Evolutionary conservation across 345 rosid species (phyloP).

Genomic region (Citrus inodora): DNA sequence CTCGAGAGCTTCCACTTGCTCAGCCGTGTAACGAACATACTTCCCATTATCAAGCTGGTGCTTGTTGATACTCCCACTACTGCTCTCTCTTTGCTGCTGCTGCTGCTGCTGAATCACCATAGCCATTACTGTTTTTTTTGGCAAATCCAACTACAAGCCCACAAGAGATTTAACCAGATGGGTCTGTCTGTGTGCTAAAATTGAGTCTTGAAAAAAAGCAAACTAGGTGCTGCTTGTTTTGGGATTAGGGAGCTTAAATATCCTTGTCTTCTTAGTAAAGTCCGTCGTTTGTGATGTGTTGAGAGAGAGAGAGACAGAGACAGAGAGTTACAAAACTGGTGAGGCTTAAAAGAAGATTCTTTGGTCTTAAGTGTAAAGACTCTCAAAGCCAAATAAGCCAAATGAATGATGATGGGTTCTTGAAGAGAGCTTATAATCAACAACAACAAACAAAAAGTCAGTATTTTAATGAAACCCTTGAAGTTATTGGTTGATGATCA

Average conservation of each 20-base stretch:
- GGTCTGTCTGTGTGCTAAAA: neutral
- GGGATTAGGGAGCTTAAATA: conserved; percentile 19
- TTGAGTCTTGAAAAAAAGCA: neutral
- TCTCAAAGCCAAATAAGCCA: conserved; percentile 18
- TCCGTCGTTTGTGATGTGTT: conserved; percentile 31
- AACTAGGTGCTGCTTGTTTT: conserved; percentile 10
- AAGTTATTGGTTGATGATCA: conserved; percentile 10
- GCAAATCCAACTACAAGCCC: conserved; percentile 12
- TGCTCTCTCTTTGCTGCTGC: conserved; percentile 64
- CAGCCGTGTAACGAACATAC: conserved; percentile 94
- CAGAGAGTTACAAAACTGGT: neutral
- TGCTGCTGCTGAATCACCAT: conserved; percentile 62
- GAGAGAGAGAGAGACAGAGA: neutral
- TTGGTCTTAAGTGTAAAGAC: neutral
- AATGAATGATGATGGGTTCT: conserved; percentile 2
- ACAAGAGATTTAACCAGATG: neutral
- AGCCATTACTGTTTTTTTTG: conserved; percentile 30
- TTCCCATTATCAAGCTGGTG: conserved; percentile 76
- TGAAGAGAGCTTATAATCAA: conserved; percentile 1
- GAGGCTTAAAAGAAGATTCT: conserved; percentile 5
- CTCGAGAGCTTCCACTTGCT: conserved; percentile 98
- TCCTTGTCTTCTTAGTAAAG: conserved; percentile 33
- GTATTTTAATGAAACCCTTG: neutral
- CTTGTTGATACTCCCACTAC: conserved; percentile 80
- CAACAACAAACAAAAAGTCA: neutral